These are phyloP conservation scores for Polytolypa hystricis DNA, from an alignment of 2,329 filamentous ascomycete species.

Conservation along the genomic window DNA sequence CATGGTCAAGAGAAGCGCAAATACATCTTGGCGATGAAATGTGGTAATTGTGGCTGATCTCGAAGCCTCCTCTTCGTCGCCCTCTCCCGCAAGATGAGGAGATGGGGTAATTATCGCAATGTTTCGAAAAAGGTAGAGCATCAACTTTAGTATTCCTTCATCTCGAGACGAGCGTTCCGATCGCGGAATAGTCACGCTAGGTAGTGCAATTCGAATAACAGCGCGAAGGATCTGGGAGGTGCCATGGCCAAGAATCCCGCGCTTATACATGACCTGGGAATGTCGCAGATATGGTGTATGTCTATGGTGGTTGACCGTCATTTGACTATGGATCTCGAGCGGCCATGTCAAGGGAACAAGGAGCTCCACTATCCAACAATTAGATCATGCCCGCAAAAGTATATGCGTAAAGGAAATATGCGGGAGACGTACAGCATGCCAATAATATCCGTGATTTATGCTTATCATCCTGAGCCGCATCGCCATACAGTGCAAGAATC, in stretches of 20 bases:
- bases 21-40: conserved; percentile 83
- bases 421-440: conserved; percentile 50
- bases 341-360: conserved; percentile 93
- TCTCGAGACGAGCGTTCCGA: conserved; percentile 68
- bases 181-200: conserved; percentile 69
- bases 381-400: background rate
- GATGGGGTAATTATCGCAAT: conserved; percentile 73
- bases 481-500: conserved; percentile 74
- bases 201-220: conserved; percentile 67
- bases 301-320: conserved; percentile 85
- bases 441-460: conserved; percentile 70
- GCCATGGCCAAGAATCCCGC: conserved; percentile 74
- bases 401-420: background rate
- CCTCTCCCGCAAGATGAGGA: conserved; percentile 61
- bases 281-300: conserved; percentile 84
- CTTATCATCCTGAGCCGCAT: conserved; percentile 59
- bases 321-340: conserved; percentile 66
- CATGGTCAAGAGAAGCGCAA: conserved; percentile 72
- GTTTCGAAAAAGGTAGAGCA: conserved; percentile 83
- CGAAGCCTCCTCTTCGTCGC: conserved; percentile 82
- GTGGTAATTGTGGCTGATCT: conserved; percentile 79
- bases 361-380: conserved; percentile 54
- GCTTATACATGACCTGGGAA: conserved; percentile 82
- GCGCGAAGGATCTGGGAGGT: conserved; percentile 66
- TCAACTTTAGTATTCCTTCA: conserved; percentile 82